Evolutionary conservation across 1,139 yeast species (phyloP).

Genomic region (Pichia sp.): DNA sequence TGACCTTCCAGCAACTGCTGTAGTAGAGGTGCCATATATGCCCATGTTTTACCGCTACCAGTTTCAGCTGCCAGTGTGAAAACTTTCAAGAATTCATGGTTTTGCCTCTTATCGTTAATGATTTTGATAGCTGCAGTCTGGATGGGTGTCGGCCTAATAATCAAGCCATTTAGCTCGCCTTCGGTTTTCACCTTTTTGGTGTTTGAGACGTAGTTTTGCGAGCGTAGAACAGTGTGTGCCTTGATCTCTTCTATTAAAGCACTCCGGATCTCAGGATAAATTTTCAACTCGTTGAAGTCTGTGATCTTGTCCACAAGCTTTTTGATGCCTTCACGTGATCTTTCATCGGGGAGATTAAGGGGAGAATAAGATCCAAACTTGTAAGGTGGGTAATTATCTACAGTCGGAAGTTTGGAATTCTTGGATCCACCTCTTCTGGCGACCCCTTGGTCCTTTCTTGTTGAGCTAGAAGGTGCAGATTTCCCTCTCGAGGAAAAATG

Average conservation of each 20-base stretch:
- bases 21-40: constrained; percentile 73
- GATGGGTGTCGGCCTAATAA: constrained; percentile 56
- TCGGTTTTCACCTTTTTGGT: constrained; percentile 40
- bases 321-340: constrained; percentile 25
- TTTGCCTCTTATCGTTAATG: constrained; percentile 36
- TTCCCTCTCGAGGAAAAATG: not conserved
- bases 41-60: constrained; percentile 94
- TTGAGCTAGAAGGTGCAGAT: not conserved
- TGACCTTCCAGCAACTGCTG: constrained; percentile 49
- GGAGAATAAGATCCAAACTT: constrained; percentile 33
- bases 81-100: constrained; percentile 45
- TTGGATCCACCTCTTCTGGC: not conserved
- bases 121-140: constrained; percentile 56
- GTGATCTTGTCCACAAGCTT: constrained; percentile 46
- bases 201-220: constrained; percentile 37
- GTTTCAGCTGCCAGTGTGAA: constrained; percentile 93
- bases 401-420: constrained; percentile 1
- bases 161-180: constrained; percentile 31
- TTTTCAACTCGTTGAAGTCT: constrained; percentile 58
- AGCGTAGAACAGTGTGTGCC: constrained; percentile 40
- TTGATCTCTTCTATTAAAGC: constrained; percentile 59
- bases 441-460: not conserved
- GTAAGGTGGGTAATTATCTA: constrained; percentile 26
- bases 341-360: constrained; percentile 31
- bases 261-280: constrained; percentile 63